Percentiles rank a stretch among this genome's conserved stretches.
Evolutionary conservation across 2,329 filamentous ascomycete genomes (phyloP).

Genomic region (Blastomyces parvus): DNA sequence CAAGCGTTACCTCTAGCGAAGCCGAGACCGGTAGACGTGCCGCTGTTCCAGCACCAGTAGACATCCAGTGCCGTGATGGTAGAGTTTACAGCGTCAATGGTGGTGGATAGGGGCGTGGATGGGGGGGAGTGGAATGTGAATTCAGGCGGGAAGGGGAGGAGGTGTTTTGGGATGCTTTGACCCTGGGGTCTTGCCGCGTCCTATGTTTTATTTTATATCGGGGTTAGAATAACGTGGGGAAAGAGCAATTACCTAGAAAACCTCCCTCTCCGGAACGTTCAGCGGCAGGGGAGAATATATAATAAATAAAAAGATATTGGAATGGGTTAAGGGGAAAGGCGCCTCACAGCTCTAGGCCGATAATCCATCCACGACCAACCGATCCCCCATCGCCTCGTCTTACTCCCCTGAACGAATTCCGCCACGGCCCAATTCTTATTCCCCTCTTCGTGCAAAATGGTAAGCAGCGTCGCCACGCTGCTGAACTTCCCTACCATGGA

Average conservation of each 20-base stretch:
- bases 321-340: background rate
- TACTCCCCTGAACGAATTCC: slow-evolving; percentile 65
- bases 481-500: slow-evolving; percentile 82
- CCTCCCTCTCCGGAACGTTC: no score
- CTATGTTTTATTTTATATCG: background rate
- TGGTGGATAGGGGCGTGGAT: slow-evolving; percentile 22
- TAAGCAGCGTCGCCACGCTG: slow-evolving; percentile 52
- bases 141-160: slow-evolving; percentile 45
- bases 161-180: slow-evolving; percentile 40
- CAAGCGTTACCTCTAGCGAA: slow-evolving; percentile 62
- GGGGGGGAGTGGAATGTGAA: slow-evolving; percentile 35
- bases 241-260: background rate
- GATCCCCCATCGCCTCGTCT: slow-evolving; percentile 76
- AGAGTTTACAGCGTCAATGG: slow-evolving; percentile 34
- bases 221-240: background rate
- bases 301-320: background rate
- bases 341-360: slow-evolving; percentile 49
- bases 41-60: slow-evolving; percentile 54
- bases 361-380: slow-evolving; percentile 72
- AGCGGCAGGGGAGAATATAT: background rate
- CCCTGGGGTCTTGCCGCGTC: slow-evolving; percentile 22
- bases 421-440: slow-evolving; percentile 75
- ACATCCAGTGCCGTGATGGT: slow-evolving; percentile 51
- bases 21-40: slow-evolving; percentile 49
- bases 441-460: slow-evolving; percentile 45